A percentile compares a stretch with the other conserved stretches of the same genome.
These are phyloP conservation scores for Termitomyces sp. DNA, from an alignment of 768 basidiomycete genomes.

Conservation along the genomic window DNA sequence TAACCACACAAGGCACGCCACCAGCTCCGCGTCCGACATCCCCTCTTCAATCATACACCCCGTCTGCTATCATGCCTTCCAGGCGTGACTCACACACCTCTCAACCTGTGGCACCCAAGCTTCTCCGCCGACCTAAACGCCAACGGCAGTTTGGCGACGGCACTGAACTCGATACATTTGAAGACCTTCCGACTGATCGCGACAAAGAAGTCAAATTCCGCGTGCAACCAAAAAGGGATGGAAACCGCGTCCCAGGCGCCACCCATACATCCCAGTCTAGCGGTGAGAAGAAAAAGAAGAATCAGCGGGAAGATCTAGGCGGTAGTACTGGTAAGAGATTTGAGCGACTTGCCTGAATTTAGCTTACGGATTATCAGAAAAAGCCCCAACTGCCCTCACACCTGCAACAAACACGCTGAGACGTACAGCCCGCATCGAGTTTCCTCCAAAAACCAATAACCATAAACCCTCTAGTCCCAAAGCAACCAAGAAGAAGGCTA, in stretches of 20 bases:
- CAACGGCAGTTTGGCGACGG: conserved; percentile 77
- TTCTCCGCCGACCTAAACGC: conserved; percentile 75
- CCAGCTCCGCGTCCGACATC: conserved; percentile 34
- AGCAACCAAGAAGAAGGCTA: conserved; percentile 44
- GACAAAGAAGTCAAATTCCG: conserved; percentile 74
- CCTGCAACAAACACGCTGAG: conserved; percentile 50
- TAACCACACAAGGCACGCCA: conserved; percentile 47
- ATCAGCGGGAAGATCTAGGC: conserved; percentile 38
- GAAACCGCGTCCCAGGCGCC: conserved; percentile 56
- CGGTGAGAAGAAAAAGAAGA: conserved; percentile 53
- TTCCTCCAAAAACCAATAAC: conserved; percentile 31
- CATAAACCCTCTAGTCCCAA: conserved; percentile 23
- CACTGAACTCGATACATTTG: conserved; percentile 83
- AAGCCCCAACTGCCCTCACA: conserved; percentile 24
- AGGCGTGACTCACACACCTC: conserved; percentile 33
- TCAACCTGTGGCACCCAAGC: conserved; percentile 48
- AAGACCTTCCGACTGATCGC: conserved; percentile 82
- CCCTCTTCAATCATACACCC: conserved; percentile 36
- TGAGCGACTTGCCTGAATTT: neutral
- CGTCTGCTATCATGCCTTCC: conserved; percentile 46
- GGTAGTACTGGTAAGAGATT: conserved; percentile 32
- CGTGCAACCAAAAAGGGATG: conserved; percentile 66
- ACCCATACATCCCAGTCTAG: conserved; percentile 29
- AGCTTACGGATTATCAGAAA: conserved; percentile 1
- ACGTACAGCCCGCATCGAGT: conserved; percentile 52